Percentiles rank a stretch among this genome's conserved stretches.
Evolutionary conservation across 148 eudicot genomes (phyloP).

Genomic region (Spergularia bocconei): DNA sequence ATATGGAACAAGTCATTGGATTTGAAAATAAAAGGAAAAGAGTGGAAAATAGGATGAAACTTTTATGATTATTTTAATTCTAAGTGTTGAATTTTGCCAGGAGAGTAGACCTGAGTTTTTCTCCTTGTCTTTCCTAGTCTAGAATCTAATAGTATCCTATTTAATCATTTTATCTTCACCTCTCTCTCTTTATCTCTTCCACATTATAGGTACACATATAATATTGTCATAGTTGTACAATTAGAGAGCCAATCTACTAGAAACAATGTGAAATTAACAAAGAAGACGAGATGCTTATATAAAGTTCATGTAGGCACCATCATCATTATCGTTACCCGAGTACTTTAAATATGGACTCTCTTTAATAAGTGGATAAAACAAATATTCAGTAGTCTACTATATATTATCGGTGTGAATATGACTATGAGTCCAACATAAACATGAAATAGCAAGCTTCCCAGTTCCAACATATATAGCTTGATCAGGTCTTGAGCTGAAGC

Average conservation of each 20-base stretch:
- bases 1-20: conserved; percentile 42
- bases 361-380: no score
- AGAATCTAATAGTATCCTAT: conserved; percentile 42
- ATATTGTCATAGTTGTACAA: conserved; percentile 14
- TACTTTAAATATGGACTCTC: no score
- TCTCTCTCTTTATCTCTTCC: conserved; percentile 26
- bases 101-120: conserved; percentile 40
- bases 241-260: conserved; percentile 24
- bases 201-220: conserved; percentile 28
- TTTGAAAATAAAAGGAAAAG: conserved; percentile 34
- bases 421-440: no score
- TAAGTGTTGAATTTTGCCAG: conserved; percentile 43
- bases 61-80: conserved; percentile 34
- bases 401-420: no score
- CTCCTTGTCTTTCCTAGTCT: conserved; percentile 60
- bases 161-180: conserved; percentile 5
- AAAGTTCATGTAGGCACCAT: conserved; percentile 11
- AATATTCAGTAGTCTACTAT: not conserved
- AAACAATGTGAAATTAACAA: conserved; percentile 29
- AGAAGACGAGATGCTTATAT: conserved; percentile 12
- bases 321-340: no score
- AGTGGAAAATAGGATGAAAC: conserved; percentile 26
- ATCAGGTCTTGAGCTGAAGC: no score
- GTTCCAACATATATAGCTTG: no score
- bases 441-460: no score